Conservation (phyloP, 176 grass and related monocot species). For the Tillandsia fasciculata region DNA sequence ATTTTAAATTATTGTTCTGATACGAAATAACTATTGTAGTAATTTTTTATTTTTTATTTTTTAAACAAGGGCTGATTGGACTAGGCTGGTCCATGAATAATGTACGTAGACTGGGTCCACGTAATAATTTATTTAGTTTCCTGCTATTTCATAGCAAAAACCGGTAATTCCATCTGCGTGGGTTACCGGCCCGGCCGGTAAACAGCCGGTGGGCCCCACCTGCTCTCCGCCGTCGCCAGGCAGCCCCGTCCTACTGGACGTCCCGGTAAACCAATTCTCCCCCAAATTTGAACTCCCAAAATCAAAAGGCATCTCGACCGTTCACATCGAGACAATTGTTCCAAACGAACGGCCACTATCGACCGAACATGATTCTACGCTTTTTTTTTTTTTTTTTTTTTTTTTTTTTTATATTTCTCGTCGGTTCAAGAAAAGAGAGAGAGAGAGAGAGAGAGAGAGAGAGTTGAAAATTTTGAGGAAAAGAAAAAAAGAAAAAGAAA, state of each 20-base stretch:
- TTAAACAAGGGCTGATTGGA: too few species aligned
- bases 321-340: neutral
- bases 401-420: neutral
- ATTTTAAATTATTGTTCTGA: too few species aligned
- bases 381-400: neutral
- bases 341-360: neutral
- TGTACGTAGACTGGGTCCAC: too few species aligned
- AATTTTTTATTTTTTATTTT: too few species aligned
- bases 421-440: neutral
- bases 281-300: neutral
- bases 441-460: neutral
- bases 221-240: neutral
- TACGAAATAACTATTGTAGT: too few species aligned
- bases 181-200: neutral
- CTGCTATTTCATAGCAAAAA: too few species aligned
- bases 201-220: neutral
- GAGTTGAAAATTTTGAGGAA: neutral
- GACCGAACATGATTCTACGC: neutral
- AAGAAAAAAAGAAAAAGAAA: neutral
- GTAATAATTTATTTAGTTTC: too few species aligned
- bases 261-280: neutral
- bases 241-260: neutral
- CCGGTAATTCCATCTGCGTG: too few species aligned
- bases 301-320: neutral
- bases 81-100: too few species aligned